Evolutionary conservation across 2,329 filamentous ascomycete species (phyloP), one percentile per base, ranked within the genome.

Genomic region (Colletotrichum cereale): DNA sequence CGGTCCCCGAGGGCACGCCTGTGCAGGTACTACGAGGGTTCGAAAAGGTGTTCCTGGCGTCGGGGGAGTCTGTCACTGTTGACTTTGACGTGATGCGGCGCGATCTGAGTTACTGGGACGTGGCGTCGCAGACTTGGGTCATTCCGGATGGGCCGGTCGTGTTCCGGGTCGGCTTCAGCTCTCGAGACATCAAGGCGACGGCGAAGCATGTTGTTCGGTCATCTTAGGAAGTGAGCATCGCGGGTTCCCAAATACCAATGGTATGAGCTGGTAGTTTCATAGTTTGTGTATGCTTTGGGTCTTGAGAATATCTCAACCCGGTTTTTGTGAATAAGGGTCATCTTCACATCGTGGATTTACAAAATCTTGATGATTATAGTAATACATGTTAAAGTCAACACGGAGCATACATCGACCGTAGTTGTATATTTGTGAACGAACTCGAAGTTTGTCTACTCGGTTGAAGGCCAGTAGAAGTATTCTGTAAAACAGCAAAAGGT

Each of bases 51-150:
- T 77, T 80, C 12, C 77, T 92, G 21, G 79, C 84, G 18, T 79
- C 83, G 1, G 87, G 86, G 0, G 81, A 88, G 74, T 83, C 78
- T 1, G 79, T 75, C 62, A 82, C 78, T 0, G 86, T 92, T 2
- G 83, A 81, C 1, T 85, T 92, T 75, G 81, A 83, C 0, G 73
- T 92, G 57, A 89, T 85, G 18, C 85, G 90, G 63, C 86, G 89
- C 72, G 90, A 92, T 79, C 74, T 92, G 66, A 92, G 90, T 74
- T 90, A 90, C 70, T 92, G 91, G 90, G 89, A 90, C 75, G 85
- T 87, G 1, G 79, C 82, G 2, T 79, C 79, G 55, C 85, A 92
- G 80, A 85, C 90, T 57, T 94, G 92, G 92, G 76, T 85, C 1
- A 77, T 88, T 40, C 86, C 87, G 4, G 74, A 77, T 24, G 85